Conservation (phyloP, 441 rosid species). For the Erodium trifolium region DNA sequence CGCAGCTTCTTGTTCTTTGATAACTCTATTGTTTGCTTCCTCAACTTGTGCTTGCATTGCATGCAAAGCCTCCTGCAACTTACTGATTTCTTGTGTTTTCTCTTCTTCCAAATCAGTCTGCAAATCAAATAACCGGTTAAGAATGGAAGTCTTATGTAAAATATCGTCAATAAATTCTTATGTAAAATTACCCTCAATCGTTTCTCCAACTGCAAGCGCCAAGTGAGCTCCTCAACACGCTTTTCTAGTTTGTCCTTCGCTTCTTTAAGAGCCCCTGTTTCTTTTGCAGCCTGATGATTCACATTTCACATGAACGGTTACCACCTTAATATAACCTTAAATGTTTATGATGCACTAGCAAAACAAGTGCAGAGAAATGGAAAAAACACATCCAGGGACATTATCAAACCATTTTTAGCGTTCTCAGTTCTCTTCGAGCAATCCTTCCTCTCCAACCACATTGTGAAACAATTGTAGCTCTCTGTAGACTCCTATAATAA, state of each 20-base stretch:
- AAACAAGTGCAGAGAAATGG: slow-evolving; percentile 10
- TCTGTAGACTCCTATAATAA: slow-evolving; percentile 71
- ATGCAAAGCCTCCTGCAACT: slow-evolving; percentile 65
- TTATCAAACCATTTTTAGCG: slow-evolving; percentile 75
- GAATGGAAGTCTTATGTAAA: slow-evolving; percentile 12
- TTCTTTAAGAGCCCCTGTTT: slow-evolving; percentile 97
- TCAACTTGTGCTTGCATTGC: slow-evolving; percentile 63
- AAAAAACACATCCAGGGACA: slow-evolving; percentile 20
- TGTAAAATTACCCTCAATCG: slow-evolving; percentile 66
- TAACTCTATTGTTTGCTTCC: slow-evolving; percentile 60
- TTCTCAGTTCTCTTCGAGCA: slow-evolving; percentile 91
- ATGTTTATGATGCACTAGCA: slow-evolving; percentile 3
- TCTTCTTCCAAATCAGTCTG: slow-evolving; percentile 95
- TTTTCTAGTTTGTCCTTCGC: slow-evolving; percentile 96
- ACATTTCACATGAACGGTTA: slow-evolving; percentile 9
- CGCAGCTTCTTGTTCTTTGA: slow-evolving; percentile 84
- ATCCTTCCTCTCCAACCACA: slow-evolving; percentile 97
- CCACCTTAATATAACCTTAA: slow-evolving; percentile 19
- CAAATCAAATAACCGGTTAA: slow-evolving; percentile 20
- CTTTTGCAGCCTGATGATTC: slow-evolving; percentile 77
- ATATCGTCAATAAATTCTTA: background rate
- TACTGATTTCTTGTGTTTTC: slow-evolving; percentile 78
- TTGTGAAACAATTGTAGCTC: slow-evolving; percentile 76
- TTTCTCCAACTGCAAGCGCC: slow-evolving; percentile 97
- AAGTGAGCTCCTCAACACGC: slow-evolving; percentile 97